Conservation (phyloP, 2,329 filamentous ascomycete species). For the Nemania sp. region DNA sequence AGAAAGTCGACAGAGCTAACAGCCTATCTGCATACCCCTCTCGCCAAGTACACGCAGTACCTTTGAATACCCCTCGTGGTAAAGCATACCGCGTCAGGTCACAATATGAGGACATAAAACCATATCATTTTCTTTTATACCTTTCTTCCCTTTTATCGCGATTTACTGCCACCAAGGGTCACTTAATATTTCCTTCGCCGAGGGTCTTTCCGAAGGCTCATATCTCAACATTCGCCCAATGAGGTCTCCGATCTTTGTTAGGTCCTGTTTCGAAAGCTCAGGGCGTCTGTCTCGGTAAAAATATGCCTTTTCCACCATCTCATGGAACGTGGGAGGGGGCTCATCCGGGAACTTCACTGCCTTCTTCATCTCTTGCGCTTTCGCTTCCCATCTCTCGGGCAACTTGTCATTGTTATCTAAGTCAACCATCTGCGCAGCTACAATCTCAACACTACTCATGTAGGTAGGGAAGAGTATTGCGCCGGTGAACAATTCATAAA, state of each 20-base stretch:
- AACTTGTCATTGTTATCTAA: constrained; percentile 1
- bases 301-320: constrained; percentile 20
- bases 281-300: constrained; percentile 7
- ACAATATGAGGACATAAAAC: no score
- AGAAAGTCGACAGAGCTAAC: no score
- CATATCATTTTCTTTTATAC: no score
- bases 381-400: constrained; percentile 24
- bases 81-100: no score
- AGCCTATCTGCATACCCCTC: no score
- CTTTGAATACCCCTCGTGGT: no score
- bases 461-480: constrained; percentile 14
- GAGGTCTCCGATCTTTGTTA: constrained; percentile 1
- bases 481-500: constrained; percentile 25
- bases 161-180: constrained; percentile 3
- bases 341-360: neutral
- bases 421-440: constrained; percentile 19
- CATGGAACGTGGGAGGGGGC: constrained; percentile 7
- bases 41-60: no score
- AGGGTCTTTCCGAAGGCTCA: constrained; percentile 11
- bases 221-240: constrained; percentile 8
- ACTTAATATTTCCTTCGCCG: constrained; percentile 12
- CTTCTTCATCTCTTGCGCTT: constrained; percentile 5
- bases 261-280: constrained; percentile 17
- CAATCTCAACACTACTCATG: neutral
- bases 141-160: no score